Evolutionary conservation across 2,329 filamentous ascomycete species (phyloP).

Genomic region (Didymella pinodella): DNA sequence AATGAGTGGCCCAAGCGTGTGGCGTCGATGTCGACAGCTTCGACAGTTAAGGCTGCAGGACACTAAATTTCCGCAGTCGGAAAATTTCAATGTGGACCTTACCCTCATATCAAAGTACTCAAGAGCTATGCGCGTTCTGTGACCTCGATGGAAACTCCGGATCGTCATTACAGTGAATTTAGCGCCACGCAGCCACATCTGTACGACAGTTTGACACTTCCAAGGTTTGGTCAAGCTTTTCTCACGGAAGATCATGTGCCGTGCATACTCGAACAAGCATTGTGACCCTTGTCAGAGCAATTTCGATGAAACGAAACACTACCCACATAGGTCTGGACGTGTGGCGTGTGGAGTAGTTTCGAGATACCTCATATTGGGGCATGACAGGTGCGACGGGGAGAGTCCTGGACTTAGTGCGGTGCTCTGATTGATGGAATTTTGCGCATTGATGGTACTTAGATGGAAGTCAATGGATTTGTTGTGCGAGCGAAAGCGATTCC

Average conservation of each 20-base stretch:
- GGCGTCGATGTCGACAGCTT: constrained; percentile 12
- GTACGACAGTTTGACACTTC: constrained; percentile 3
- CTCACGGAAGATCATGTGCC: constrained; percentile 21
- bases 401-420: background rate
- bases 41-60: constrained; percentile 6
- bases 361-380: constrained; percentile 10
- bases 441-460: background rate
- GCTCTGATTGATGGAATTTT: constrained; percentile 33
- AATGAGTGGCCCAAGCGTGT: constrained; percentile 25
- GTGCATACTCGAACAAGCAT: constrained; percentile 15
- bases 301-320: constrained; percentile 33
- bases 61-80: constrained; percentile 3
- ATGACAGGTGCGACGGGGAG: constrained; percentile 1
- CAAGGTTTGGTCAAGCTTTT: constrained; percentile 15
- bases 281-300: constrained; percentile 20
- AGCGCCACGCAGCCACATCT: constrained; percentile 19
- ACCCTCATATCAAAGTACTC: background rate
- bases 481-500: constrained; percentile 4
- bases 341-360: constrained; percentile 18
- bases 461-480: constrained; percentile 7
- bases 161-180: background rate
- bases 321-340: constrained; percentile 19
- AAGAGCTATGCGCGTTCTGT: background rate
- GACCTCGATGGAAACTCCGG: background rate
- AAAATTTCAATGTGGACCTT: constrained; percentile 3